A percentile compares a stretch with the other conserved stretches of the same genome.
Conservation (phyloP, 192 early-diverging fungal species). For the Helicostylum pulchrum region DNA sequence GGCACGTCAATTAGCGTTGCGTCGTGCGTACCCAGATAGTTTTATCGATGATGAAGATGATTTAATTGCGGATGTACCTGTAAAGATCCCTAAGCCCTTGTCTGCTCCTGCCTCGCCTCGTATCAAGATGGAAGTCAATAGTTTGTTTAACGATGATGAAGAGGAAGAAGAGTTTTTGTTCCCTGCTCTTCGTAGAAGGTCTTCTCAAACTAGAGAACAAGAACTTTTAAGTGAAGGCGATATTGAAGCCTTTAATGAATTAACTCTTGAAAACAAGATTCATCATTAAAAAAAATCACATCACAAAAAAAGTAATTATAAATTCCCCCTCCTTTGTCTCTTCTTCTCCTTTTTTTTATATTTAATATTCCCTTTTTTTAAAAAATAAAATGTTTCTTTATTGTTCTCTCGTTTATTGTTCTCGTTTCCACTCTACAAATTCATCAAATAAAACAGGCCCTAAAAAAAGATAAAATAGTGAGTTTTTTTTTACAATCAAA, state of each 20-base stretch:
- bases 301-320: background rate
- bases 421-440: conserved; percentile 58
- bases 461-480: conserved; percentile 19
- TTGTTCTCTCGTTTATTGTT: background rate
- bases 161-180: conserved; percentile 37
- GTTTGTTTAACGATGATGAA: conserved; percentile 34
- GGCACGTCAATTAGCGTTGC: conserved; percentile 90
- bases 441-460: conserved; percentile 69
- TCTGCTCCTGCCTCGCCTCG: conserved; percentile 84
- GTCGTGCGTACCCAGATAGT: conserved; percentile 84
- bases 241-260: conserved; percentile 34
- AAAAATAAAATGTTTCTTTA: background rate
- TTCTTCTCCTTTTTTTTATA: background rate
- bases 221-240: conserved; percentile 42
- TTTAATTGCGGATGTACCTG: conserved; percentile 50
- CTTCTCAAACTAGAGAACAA: conserved; percentile 23
- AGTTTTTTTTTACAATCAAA: no score
- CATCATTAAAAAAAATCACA: background rate
- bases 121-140: conserved; percentile 33
- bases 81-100: conserved; percentile 84
- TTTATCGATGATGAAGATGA: conserved; percentile 68
- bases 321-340: background rate
- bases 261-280: conserved; percentile 31
- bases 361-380: conserved; percentile 1
- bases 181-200: conserved; percentile 29